Evolutionary conservation across 1,284 basidiomycete species (phyloP).

Genomic region (Cryptococcus sp.): DNA sequence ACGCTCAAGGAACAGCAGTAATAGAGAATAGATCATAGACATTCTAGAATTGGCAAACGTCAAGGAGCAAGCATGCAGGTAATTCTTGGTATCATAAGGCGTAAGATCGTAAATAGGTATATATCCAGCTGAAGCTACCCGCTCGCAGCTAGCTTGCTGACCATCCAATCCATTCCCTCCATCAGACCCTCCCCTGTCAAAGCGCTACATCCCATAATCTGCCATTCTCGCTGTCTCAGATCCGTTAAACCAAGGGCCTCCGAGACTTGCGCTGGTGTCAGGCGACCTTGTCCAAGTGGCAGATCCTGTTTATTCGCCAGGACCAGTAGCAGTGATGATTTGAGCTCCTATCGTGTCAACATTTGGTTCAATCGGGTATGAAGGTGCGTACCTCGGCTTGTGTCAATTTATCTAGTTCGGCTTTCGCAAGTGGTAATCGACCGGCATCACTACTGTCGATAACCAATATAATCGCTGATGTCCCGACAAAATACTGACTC

Average conservation of each 20-base stretch:
- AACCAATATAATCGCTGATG: conserved; percentile 52
- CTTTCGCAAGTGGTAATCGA: conserved; percentile 48
- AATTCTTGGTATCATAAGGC: not conserved
- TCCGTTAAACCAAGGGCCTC: conserved; percentile 51
- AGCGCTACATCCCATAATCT: conserved; percentile 53
- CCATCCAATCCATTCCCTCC: conserved; percentile 48
- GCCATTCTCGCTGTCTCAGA: conserved; percentile 52
- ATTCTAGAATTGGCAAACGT: not conserved
- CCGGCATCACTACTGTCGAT: conserved; percentile 53
- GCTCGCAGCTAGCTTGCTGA: conserved; percentile 33
- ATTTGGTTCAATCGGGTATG: not conserved
- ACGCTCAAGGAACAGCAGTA: conserved; percentile 35
- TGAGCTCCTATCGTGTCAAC: conserved; percentile 31
- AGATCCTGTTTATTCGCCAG: conserved; percentile 55
- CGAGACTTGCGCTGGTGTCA: conserved; percentile 52
- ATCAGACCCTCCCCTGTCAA: conserved; percentile 46
- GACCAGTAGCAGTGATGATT: conserved; percentile 49
- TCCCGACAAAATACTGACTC: conserved; percentile 49
- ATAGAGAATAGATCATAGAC: not conserved
- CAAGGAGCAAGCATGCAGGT: not conserved
- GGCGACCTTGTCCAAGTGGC: conserved; percentile 35
- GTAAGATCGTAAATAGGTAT: too few species aligned
- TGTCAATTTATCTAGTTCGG: conserved; percentile 49
- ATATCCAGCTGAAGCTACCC: conserved; percentile 4
- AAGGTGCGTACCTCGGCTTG: conserved; percentile 37